Percentiles rank a stretch among this genome's conserved stretches.
Conservation (phyloP, 2,329 filamentous ascomycete species). For the Paracorniculantispora psalliotae region DNA sequence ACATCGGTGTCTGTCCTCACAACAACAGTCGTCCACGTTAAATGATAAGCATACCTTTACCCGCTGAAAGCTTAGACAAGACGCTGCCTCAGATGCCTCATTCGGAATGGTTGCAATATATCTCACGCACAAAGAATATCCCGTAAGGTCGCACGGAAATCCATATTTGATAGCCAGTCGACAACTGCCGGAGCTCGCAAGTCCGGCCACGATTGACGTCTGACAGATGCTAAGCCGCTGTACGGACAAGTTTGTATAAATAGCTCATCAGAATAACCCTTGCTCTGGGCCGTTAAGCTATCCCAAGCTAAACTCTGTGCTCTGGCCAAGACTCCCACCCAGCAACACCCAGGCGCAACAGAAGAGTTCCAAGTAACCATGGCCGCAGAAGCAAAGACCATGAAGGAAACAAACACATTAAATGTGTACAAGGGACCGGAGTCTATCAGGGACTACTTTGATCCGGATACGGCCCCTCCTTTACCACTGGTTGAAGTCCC, state of each 20-base stretch:
- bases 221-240: neutral
- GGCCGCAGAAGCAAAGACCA: neutral
- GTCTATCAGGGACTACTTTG: conserved; percentile 53
- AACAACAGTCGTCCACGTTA: neutral
- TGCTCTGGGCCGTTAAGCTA: neutral
- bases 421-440: conserved; percentile 57
- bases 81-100: neutral
- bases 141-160: neutral
- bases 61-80: neutral
- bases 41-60: neutral
- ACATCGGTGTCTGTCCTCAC: neutral
- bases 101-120: neutral
- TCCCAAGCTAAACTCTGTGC: neutral
- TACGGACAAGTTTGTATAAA: neutral
- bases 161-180: conserved; percentile 1
- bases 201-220: neutral
- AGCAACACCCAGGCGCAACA: neutral
- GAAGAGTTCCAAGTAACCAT: neutral
- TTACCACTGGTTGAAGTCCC: conserved; percentile 59
- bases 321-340: neutral
- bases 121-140: neutral
- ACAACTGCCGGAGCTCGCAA: conserved; percentile 2
- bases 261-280: neutral
- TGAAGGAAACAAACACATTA: conserved; percentile 23
- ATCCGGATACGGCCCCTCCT: conserved; percentile 53